Percentiles rank a stretch among this genome's conserved stretches.
phyloP scores from a whole-genome alignment of 768 basidiomycete species.

The Pisolithus orientalis region DNA sequence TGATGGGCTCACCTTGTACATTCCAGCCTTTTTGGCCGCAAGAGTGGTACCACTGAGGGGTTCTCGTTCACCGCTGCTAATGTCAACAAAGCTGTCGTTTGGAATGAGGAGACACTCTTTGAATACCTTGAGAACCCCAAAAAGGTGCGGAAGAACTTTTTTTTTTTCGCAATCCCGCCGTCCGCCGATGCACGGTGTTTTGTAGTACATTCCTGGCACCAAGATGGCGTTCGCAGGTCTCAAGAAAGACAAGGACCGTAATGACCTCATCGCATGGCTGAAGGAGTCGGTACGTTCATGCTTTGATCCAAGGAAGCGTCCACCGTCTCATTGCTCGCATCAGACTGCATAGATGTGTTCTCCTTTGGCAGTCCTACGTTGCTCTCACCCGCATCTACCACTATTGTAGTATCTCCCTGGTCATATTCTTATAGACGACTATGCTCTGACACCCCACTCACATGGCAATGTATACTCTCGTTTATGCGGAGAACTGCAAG shows the following conservation, averaged over 20 bases:
- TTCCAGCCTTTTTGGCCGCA: constrained; percentile 73
- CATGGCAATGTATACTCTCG: constrained; percentile 11
- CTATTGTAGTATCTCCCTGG: constrained; percentile 20
- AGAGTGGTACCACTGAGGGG: constrained; percentile 79
- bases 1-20: background rate
- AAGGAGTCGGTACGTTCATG: constrained; percentile 38
- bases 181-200: background rate
- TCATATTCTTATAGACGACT: constrained; percentile 34
- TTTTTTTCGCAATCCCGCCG: background rate
- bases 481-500: background rate
- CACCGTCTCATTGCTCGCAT: too few species aligned
- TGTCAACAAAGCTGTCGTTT: constrained; percentile 86
- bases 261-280: constrained; percentile 83
- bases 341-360: too few species aligned
- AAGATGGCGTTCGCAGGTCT: constrained; percentile 99
- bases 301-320: too few species aligned
- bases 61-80: constrained; percentile 95
- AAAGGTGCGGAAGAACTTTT: constrained; percentile 50
- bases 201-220: constrained; percentile 88
- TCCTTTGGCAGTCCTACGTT: too few species aligned
- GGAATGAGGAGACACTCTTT: constrained; percentile 87
- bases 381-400: constrained; percentile 5
- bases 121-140: constrained; percentile 97
- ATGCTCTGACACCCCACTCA: constrained; percentile 25
- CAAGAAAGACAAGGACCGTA: constrained; percentile 98